Percentiles rank a stretch among this genome's conserved stretches.
These are phyloP conservation scores for Alopecurus myosuroides DNA, from an alignment of 176 grass and related monocot genomes.

Conservation along the genomic window DNA sequence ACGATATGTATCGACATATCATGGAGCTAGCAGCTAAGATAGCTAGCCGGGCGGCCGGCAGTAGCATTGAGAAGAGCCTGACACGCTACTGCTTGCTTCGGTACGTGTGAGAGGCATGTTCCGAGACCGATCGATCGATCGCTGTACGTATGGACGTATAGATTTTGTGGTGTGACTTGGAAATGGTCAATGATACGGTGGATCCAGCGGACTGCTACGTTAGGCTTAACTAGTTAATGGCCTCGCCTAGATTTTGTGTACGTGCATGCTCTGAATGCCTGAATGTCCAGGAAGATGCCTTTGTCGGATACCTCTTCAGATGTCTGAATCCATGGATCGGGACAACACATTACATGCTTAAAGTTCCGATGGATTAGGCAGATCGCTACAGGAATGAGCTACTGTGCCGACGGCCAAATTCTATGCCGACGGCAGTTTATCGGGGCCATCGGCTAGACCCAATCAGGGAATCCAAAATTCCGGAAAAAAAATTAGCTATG, in stretches of 20 bases:
- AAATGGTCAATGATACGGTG: slow-evolving; percentile 10
- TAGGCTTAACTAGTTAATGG: neutral
- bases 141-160: neutral
- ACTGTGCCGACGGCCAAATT: too few relatives aligned
- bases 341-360: neutral
- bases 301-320: neutral
- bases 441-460: too few relatives aligned
- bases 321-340: neutral
- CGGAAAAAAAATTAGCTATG: too few relatives aligned
- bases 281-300: neutral
- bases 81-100: slow-evolving; percentile 22
- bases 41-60: neutral
- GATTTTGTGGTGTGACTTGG: neutral
- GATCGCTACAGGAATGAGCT: too few relatives aligned
- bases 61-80: neutral
- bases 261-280: neutral
- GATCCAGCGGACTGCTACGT: neutral
- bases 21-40: neutral
- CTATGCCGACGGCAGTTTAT: too few relatives aligned
- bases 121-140: neutral
- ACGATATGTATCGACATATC: neutral
- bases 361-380: neutral
- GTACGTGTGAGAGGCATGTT: slow-evolving; percentile 24
- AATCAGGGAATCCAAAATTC: too few relatives aligned
- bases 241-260: neutral